Conservation (phyloP, 2,329 filamentous ascomycete genomes). For the Penicillium sp. region DNA sequence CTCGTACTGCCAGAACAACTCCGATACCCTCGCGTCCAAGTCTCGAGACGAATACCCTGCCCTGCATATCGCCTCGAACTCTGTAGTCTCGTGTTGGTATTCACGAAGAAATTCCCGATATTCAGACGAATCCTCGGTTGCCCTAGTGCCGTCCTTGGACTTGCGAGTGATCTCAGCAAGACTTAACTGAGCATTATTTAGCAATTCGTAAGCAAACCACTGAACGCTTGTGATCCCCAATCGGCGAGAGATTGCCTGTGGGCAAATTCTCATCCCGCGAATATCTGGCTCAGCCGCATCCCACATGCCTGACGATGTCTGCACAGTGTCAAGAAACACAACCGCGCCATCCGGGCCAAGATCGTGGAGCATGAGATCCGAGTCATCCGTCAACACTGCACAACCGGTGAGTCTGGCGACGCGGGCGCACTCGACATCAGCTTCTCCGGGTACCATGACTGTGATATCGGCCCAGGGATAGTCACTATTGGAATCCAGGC, state of each 20-base stretch:
- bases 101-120: slow-evolving; percentile 37
- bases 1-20: slow-evolving; percentile 48
- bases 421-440: slow-evolving; percentile 73
- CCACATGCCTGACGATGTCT: slow-evolving; percentile 28
- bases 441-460: slow-evolving; percentile 73
- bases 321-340: slow-evolving; percentile 64
- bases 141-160: slow-evolving; percentile 24
- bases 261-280: slow-evolving; percentile 39
- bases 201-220: slow-evolving; percentile 42
- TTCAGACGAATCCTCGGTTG: slow-evolving; percentile 14
- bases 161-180: slow-evolving; percentile 33
- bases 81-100: slow-evolving; percentile 25
- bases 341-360: slow-evolving; percentile 61
- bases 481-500: slow-evolving; percentile 18
- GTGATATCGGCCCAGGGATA: slow-evolving; percentile 40
- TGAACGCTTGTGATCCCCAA: slow-evolving; percentile 36
- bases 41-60: slow-evolving; percentile 11
- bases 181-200: slow-evolving; percentile 27
- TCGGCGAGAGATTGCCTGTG: slow-evolving; percentile 30
- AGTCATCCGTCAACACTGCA: slow-evolving; percentile 75
- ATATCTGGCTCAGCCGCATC: slow-evolving; percentile 22
- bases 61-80: not conserved
- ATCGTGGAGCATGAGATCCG: slow-evolving; percentile 74
- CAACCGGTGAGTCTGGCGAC: slow-evolving; percentile 55
- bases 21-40: slow-evolving; percentile 51